Base-by-base conservation (phyloP, 495 filamentous ascomycete species). In the Evernia prunastri region DNA sequence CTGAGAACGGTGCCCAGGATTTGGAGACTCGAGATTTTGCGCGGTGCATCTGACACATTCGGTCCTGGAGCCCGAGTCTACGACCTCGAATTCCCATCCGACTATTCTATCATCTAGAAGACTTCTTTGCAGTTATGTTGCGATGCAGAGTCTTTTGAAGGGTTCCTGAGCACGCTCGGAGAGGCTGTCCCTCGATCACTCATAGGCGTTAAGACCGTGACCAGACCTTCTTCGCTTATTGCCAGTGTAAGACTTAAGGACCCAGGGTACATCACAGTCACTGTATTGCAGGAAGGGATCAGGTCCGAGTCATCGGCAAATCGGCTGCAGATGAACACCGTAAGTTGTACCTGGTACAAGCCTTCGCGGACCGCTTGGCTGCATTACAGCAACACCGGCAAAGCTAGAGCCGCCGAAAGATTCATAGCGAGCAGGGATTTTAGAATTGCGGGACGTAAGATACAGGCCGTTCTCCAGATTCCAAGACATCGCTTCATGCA, bases 271-370 rank as follows among this genome's bases (percentile, higher is more conserved):
- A 20, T 63, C 42, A 13, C 39, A 12, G 25, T 59, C 20, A 11
- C 35, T 29, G 8, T 25, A 36, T 27, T 51, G n/a, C 33, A 63
- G 25, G 39, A 25, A 1, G 43, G 45, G 29, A 47, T 27, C 7
- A n/a, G 25, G 27, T 36, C 23, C 2, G 65, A 40, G 15, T 45
- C 47, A 12, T 68, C 53, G 23, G 43, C 31, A 2, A 64, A 54
- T 40, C 29, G 15, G 20, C 23, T 68, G 6, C 66, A 64, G 36
- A 37, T 39, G 15, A 59, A 35, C 17, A 49, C 49, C 9, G n/a
- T 69, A 33, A 59, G 36, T n/a, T 63, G 66, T 43, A 56, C 37
- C 25, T 68, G 60, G 67, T 64, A 31, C 27, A 67, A 68, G n/a
- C 37, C 67, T 31, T 68, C 67, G 2, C 59, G 65, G 11, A 18